These are phyloP conservation scores for Tarenaya hassleriana DNA, from an alignment of 345 rosid genomes.

Conservation along the genomic window DNA sequence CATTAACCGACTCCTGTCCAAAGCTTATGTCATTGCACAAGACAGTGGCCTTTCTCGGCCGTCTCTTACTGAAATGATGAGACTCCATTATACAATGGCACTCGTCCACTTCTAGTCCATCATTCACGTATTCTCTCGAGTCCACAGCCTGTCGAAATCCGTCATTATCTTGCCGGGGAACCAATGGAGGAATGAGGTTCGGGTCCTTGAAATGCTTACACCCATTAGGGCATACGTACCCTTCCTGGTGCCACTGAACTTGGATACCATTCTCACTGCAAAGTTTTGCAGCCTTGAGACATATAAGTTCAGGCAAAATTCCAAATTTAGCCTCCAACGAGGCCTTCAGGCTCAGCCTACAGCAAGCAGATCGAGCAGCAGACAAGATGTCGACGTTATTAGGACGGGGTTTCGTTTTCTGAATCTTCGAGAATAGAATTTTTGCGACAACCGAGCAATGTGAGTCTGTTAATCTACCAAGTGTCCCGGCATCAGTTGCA, in stretches of 20 bases:
- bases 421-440: slow-evolving; percentile 54
- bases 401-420: slow-evolving; percentile 81
- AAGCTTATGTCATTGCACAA: slow-evolving; percentile 80
- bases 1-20: slow-evolving; percentile 69
- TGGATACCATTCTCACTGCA: slow-evolving; percentile 84
- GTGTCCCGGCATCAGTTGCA: slow-evolving; percentile 29
- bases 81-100: slow-evolving; percentile 68
- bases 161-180: slow-evolving; percentile 37
- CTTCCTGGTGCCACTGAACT: slow-evolving; percentile 83
- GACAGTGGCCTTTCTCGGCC: slow-evolving; percentile 37
- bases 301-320: slow-evolving; percentile 58
- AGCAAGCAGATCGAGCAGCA: slow-evolving; percentile 79
- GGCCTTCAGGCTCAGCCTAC: slow-evolving; percentile 70
- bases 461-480: slow-evolving; percentile 49
- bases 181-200: slow-evolving; percentile 30
- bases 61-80: slow-evolving; percentile 44
- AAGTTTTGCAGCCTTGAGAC: slow-evolving; percentile 89
- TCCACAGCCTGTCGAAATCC: slow-evolving; percentile 21
- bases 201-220: slow-evolving; percentile 55
- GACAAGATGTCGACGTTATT: slow-evolving; percentile 72
- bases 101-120: slow-evolving; percentile 71
- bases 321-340: slow-evolving; percentile 73
- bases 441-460: slow-evolving; percentile 67
- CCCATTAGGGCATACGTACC: slow-evolving; percentile 69
- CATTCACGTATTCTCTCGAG: slow-evolving; percentile 24